Base-by-base conservation (phyloP, 1,284 basidiomycete genomes). In the Ceratobasidium sp. region DNA sequence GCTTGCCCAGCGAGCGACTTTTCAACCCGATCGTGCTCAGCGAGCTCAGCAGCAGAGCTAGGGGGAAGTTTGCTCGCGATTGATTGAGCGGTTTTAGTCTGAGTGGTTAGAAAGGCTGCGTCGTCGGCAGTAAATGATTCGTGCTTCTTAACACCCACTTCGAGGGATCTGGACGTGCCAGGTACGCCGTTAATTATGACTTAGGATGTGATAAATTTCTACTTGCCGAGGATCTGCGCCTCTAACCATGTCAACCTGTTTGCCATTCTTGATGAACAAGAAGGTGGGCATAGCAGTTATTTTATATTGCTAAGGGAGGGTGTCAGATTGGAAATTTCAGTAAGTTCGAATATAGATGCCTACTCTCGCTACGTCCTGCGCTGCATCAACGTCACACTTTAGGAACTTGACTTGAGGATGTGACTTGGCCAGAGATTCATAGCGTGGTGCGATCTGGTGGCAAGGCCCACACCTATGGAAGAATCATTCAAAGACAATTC, bases 171-270 rank as follows among this genome's bases (percentile, higher is more conserved):
- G 52, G 4, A 60, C 6, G 42, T 25, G 53, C 13, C 15, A 32
- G 17, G 8, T 40, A 40, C 10, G 17, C 17, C 17, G 38, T 8
- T 40, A 7, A 8, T 40, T 40, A 7, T 12, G 53, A n/a, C 6
- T n/a, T n/a, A n/a, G n/a, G n/a, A n/a, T n/a, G n/a, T 15, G 1
- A 52, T 20, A 25, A 43, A 25, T 22, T 25, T 3, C 4, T 3
- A 40, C 50, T 25, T 38, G 49, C 69, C 69, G 45, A 6, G 49
- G 47, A 31, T 70, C 58, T 40, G 69, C 69, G n/a, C 69, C 69
- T 31, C 69, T 58, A n/a, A 70, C 69, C 17, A 57, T 52, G 32
- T 60, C 69, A 10, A 69, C 68, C 27, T 70, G 54, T 27, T 70
- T 53, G 1, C 58, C 58, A 32, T 70, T 65, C 55, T 70, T 70